Evolutionary conservation across 2,329 filamentous ascomycete species (phyloP).

Genomic region (Remersonia thermophila): DNA sequence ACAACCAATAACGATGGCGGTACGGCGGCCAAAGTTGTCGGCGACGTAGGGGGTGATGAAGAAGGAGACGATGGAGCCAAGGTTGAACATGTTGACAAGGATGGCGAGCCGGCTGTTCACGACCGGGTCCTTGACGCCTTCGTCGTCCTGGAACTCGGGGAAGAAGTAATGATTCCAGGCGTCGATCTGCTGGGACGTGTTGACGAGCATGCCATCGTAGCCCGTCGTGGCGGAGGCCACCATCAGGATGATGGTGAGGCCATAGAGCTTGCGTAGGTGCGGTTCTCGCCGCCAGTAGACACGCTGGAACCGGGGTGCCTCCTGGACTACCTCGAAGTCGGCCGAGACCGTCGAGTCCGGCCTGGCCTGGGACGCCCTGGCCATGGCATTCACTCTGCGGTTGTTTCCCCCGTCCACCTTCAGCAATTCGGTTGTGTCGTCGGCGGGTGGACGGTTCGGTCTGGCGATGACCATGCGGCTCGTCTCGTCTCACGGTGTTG

Average conservation of each 20-base stretch:
- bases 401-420: not conserved
- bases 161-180: constrained; percentile 41
- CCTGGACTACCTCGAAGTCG: constrained; percentile 26
- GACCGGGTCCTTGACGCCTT: constrained; percentile 10
- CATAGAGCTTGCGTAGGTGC: constrained; percentile 44
- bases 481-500: not conserved
- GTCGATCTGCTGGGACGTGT: constrained; percentile 46
- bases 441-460: not conserved
- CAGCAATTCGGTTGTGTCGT: not conserved
- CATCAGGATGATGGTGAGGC: constrained; percentile 40
- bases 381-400: constrained; percentile 1
- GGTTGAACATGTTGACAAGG: constrained; percentile 40
- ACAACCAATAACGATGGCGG: constrained; percentile 32
- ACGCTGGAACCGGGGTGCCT: constrained; percentile 38
- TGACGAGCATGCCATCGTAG: constrained; percentile 49
- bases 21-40: constrained; percentile 31
- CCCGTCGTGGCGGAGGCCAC: constrained; percentile 49
- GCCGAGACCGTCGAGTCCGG: constrained; percentile 11
- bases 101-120: constrained; percentile 32
- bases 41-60: constrained; percentile 35
- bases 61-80: constrained; percentile 35
- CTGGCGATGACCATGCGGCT: not conserved
- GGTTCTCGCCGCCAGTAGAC: constrained; percentile 46
- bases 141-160: constrained; percentile 24
- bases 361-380: constrained; percentile 7